Percentiles rank a stretch among this genome's conserved stretches.
Evolutionary conservation across 371 early-diverging fungal species (phyloP).

Genomic region (Mortierella sp.): DNA sequence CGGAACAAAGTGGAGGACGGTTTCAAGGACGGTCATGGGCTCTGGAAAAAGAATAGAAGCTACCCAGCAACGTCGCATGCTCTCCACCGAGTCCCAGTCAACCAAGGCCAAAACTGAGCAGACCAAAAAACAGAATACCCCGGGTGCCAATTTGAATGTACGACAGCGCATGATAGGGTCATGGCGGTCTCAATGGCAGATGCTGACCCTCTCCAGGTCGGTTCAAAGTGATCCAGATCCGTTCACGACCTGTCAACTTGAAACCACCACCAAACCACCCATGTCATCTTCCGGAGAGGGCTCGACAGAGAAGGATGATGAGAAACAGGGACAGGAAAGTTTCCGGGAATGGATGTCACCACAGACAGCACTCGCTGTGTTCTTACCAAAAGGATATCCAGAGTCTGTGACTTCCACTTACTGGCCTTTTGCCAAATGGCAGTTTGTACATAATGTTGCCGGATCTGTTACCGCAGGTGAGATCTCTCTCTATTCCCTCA

Average conservation of each 20-base stretch:
- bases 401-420: constrained; percentile 75
- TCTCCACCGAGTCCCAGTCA: neutral
- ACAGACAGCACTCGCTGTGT: constrained; percentile 55
- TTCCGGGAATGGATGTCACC: constrained; percentile 28
- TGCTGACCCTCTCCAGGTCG: constrained; percentile 13
- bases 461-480: constrained; percentile 78
- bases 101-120: neutral
- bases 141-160: neutral
- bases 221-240: no score
- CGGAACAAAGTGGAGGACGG: neutral
- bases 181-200: constrained; percentile 45
- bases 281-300: neutral
- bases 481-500: neutral
- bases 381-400: constrained; percentile 79
- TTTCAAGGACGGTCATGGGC: constrained; percentile 6
- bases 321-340: neutral
- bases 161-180: constrained; percentile 26
- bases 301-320: neutral
- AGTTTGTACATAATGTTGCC: constrained; percentile 73
- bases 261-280: constrained; percentile 8
- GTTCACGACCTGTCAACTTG: constrained; percentile 15
- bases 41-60: neutral
- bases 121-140: no score
- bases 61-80: neutral
- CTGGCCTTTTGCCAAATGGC: constrained; percentile 72